phyloP scores from a whole-genome alignment of 2,329 filamentous ascomycete genomes.

The Daldinia sp. region DNA sequence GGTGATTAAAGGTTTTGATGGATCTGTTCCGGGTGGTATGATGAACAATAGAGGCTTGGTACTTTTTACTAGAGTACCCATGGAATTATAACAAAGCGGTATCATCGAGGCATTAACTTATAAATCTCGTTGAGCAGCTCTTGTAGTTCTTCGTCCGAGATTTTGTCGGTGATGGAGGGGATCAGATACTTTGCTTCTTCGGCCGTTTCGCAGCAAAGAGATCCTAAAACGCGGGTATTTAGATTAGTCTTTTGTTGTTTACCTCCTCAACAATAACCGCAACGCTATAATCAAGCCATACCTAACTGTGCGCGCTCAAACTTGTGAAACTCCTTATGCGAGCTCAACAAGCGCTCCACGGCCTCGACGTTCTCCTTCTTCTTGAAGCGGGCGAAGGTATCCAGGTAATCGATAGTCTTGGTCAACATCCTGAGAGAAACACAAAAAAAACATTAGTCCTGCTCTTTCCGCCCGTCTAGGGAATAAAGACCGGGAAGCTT shows the following conservation, averaged over 20 bases:
- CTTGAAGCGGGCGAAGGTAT: slow-evolving; percentile 95
- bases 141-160: slow-evolving; percentile 88
- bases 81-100: neutral
- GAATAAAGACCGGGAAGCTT: slow-evolving; percentile 7
- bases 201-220: slow-evolving; percentile 88
- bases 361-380: slow-evolving; percentile 93
- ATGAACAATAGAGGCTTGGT: neutral
- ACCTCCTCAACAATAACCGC: neutral
- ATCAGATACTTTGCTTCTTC: slow-evolving; percentile 98
- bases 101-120: slow-evolving; percentile 68
- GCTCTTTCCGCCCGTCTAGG: neutral
- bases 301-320: slow-evolving; percentile 95
- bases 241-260: slow-evolving; percentile 1
- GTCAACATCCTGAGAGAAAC: slow-evolving; percentile 73
- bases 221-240: slow-evolving; percentile 67
- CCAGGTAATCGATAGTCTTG: slow-evolving; percentile 92
- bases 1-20: neutral
- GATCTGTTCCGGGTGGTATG: slow-evolving; percentile 1
- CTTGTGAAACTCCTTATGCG: slow-evolving; percentile 83
- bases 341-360: slow-evolving; percentile 87
- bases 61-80: neutral
- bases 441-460: slow-evolving; percentile 17
- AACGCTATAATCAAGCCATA: slow-evolving; percentile 55
- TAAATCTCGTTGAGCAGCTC: slow-evolving; percentile 90
- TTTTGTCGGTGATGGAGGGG: slow-evolving; percentile 88